These are phyloP conservation scores for Podospora tetraspora DNA, from an alignment of 495 filamentous ascomycete genomes.

Conservation along the genomic window DNA sequence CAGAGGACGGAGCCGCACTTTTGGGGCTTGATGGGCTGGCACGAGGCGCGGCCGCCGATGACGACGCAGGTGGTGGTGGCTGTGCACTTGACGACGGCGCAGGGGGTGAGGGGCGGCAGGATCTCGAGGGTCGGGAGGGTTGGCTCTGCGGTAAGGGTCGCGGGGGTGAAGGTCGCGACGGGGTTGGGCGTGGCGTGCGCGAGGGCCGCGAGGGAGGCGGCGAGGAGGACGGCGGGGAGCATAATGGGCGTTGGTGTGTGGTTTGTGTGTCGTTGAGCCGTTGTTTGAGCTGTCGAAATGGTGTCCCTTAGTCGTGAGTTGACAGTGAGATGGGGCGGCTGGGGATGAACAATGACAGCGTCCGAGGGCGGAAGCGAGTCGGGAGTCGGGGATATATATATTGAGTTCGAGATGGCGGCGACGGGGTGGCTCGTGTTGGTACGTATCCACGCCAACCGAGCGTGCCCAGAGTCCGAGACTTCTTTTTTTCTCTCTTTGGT, in stretches of 20 bases:
- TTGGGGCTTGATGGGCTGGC: constrained; percentile 6
- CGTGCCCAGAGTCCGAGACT: neutral
- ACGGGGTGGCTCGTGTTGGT: neutral
- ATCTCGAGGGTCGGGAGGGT: neutral
- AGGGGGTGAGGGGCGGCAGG: constrained; percentile 4
- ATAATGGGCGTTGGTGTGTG: neutral
- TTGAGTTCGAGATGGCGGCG: neutral
- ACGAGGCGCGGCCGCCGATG: constrained; percentile 15
- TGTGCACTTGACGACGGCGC: constrained; percentile 18
- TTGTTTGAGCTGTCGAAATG: neutral
- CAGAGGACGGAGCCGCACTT: constrained; percentile 9
- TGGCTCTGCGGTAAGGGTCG: neutral
- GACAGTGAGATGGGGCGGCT: neutral
- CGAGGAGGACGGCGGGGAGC: neutral
- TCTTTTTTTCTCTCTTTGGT: neutral
- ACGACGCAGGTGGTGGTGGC: constrained; percentile 13
- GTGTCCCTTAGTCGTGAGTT: neutral
- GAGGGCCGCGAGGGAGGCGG: neutral
- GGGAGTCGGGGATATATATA: neutral
- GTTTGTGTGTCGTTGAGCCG: neutral
- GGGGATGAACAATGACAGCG: neutral
- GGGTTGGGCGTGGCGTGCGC: constrained; percentile 13
- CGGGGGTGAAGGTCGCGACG: neutral
- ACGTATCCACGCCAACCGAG: neutral
- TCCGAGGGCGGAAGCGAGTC: neutral